Conservation (phyloP, 192 early-diverging fungal genomes). For the Kappamyces sp. region DNA sequence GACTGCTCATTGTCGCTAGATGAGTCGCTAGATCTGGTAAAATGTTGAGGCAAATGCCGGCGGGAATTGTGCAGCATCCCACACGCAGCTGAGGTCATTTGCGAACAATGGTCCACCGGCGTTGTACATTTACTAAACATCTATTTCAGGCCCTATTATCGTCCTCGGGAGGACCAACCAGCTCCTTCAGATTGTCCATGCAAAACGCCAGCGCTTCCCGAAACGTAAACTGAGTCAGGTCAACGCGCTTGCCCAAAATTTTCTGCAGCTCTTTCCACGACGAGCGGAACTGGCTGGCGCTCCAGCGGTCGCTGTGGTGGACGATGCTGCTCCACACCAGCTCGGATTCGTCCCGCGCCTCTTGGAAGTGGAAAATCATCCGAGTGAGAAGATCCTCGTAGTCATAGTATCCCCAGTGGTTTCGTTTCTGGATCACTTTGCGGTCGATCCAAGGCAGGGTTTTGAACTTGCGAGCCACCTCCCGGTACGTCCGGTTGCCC, state of each 20-base stretch:
- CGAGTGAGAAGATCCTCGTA: constrained; percentile 1
- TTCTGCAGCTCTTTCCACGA: constrained; percentile 8
- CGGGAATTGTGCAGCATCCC: no score
- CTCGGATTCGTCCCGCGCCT: constrained; percentile 13
- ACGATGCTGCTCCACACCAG: constrained; percentile 7
- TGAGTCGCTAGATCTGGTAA: no score
- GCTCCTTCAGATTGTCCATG: constrained; percentile 10
- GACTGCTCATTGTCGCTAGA: no score
- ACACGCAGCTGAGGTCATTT: no score
- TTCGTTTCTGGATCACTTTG: neutral
- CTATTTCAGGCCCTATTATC: no score
- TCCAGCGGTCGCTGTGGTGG: neutral
- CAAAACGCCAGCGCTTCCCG: constrained; percentile 6
- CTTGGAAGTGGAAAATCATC: neutral
- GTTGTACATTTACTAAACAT: no score
- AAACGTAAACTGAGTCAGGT: constrained; percentile 3
- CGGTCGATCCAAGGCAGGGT: neutral
- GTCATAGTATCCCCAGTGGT: constrained; percentile 5
- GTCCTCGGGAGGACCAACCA: neutral
- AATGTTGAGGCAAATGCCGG: no score
- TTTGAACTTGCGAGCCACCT: neutral
- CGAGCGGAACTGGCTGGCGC: constrained; percentile 2
- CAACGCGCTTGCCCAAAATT: constrained; percentile 4
- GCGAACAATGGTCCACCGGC: no score
- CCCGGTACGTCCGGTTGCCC: no score